phyloP scores from a whole-genome alignment of 169 alveolate species.

The Babesia ovata region DNA sequence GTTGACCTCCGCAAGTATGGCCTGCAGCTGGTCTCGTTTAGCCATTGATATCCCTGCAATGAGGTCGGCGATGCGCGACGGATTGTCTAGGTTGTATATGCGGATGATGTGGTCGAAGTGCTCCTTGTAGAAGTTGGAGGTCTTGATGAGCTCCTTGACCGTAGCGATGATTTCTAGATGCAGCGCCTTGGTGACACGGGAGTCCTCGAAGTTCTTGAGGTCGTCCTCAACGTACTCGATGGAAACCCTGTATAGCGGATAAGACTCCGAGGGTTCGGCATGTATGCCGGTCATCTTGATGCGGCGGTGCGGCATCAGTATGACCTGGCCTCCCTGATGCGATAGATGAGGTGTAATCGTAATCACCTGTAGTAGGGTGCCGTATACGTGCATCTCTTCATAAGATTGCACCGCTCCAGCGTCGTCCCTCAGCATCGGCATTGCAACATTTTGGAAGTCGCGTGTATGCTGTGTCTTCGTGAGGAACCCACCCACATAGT shows the following conservation, averaged over 20 bases:
- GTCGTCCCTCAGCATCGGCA: constrained; percentile 58
- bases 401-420: constrained; percentile 66
- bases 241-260: constrained; percentile 62
- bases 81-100: constrained; percentile 79
- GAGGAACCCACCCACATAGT: constrained; percentile 69
- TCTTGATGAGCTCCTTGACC: constrained; percentile 77
- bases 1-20: constrained; percentile 75
- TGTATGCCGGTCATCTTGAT: constrained; percentile 68
- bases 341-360: constrained; percentile 72
- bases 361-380: constrained; percentile 73
- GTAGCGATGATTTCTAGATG: constrained; percentile 79
- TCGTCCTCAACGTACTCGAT: constrained; percentile 68
- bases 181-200: constrained; percentile 71
- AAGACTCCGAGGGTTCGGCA: constrained; percentile 56
- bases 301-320: constrained; percentile 79
- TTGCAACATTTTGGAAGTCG: constrained; percentile 2
- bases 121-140: constrained; percentile 80
- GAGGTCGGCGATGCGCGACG: constrained; percentile 79
- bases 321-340: constrained; percentile 77
- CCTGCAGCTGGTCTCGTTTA: constrained; percentile 78
- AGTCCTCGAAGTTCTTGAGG: constrained; percentile 57
- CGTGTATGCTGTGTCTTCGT: constrained; percentile 45
- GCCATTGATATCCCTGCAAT: constrained; percentile 82
- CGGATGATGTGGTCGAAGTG: constrained; percentile 80
- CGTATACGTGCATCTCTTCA: constrained; percentile 69